Conservation (phyloP, 2,329 filamentous ascomycete species). For the Talaromyces verruculosus region DNA sequence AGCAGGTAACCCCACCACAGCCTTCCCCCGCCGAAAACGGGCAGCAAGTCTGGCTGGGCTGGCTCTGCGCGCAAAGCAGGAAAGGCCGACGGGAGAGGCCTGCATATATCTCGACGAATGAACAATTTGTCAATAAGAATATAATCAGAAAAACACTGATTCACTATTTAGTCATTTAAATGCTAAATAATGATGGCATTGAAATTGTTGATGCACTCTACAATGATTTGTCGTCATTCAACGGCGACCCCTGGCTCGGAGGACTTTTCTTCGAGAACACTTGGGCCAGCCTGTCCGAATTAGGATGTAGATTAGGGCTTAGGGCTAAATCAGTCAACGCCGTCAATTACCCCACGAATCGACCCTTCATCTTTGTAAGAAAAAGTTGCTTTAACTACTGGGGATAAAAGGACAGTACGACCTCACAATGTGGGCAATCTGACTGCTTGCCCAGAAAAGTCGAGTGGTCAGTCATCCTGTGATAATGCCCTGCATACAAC, state of each 20-base stretch:
- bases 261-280: not conserved
- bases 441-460: not conserved
- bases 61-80: slow-evolving; percentile 34
- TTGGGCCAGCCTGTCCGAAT: not conserved
- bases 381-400: not conserved
- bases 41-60: slow-evolving; percentile 27
- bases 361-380: not conserved
- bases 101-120: slow-evolving; percentile 30
- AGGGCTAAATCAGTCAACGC: not conserved
- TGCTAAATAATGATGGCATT: not conserved
- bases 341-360: not conserved
- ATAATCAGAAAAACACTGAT: not conserved
- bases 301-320: not conserved
- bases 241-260: not conserved
- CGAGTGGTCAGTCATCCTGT: not conserved
- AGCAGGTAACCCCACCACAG: slow-evolving; percentile 14
- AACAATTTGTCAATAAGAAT: too few relatives aligned
- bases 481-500: slow-evolving; percentile 2
- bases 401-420: not conserved
- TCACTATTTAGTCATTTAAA: not conserved
- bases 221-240: slow-evolving; percentile 1
- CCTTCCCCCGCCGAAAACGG: slow-evolving; percentile 24
- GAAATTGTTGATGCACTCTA: not conserved
- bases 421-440: not conserved
- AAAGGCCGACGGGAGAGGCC: slow-evolving; percentile 25